These are phyloP conservation scores for Eucalyptus viminalis DNA, from an alignment of 345 rosid genomes.

Conservation along the genomic window DNA sequence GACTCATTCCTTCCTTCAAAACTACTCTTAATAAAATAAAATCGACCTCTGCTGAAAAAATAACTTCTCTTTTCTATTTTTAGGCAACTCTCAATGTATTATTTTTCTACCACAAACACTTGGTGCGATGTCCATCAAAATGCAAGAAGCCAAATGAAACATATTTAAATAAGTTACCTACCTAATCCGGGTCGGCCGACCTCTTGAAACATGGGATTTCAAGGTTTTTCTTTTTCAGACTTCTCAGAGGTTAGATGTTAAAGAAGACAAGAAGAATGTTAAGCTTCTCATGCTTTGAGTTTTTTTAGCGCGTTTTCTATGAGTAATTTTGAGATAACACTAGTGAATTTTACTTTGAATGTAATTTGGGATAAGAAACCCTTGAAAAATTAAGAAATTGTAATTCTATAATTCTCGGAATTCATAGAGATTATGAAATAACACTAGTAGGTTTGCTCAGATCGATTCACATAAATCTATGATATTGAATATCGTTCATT, in stretches of 20 bases:
- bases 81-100: background rate
- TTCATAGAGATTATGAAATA: background rate
- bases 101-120: background rate
- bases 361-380: background rate
- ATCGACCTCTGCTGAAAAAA: background rate
- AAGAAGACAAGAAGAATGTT: background rate
- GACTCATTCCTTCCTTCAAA: background rate
- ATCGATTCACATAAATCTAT: background rate
- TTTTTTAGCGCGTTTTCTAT: background rate
- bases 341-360: background rate
- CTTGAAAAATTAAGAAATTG: background rate
- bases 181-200: background rate
- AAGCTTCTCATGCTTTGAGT: background rate
- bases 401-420: rapidly evolving
- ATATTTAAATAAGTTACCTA: no score
- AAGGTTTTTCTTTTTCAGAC: background rate
- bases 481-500: background rate
- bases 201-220: background rate
- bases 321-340: background rate
- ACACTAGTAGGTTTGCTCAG: rapidly evolving
- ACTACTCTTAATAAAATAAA: background rate
- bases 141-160: background rate
- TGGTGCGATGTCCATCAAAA: background rate
- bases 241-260: background rate
- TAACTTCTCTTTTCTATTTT: background rate